phyloP scores from a whole-genome alignment of 1,139 yeast species.

The Taphrina betulina region DNA sequence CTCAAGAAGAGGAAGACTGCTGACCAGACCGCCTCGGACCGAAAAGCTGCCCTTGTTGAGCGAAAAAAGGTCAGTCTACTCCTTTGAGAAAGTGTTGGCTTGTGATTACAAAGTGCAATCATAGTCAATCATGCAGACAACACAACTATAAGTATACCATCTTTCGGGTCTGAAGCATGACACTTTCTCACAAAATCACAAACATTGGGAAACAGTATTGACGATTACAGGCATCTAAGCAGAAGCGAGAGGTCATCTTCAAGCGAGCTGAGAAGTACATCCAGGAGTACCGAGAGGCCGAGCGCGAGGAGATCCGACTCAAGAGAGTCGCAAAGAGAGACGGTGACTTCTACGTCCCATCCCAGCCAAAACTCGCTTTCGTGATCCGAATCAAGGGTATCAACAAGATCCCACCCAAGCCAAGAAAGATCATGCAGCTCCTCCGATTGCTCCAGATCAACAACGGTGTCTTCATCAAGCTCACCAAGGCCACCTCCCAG shows the following conservation, averaged over 20 bases:
- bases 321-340: slow-evolving; percentile 96
- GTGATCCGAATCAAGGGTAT: slow-evolving; percentile 99
- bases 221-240: slow-evolving; percentile 41
- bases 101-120: slow-evolving; percentile 34
- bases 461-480: slow-evolving; percentile 96
- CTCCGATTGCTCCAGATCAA: slow-evolving; percentile 97
- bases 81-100: slow-evolving; percentile 34
- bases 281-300: slow-evolving; percentile 93
- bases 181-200: slow-evolving; percentile 15
- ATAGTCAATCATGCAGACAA: slow-evolving; percentile 33
- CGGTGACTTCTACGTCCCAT: slow-evolving; percentile 96
- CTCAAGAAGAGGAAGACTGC: slow-evolving; percentile 88
- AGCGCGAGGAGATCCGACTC: slow-evolving; percentile 86
- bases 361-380: slow-evolving; percentile 94
- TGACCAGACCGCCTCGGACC: slow-evolving; percentile 63
- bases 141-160: slow-evolving; percentile 60
- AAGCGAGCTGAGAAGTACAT: slow-evolving; percentile 98
- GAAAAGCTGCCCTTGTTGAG: slow-evolving; percentile 82
- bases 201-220: slow-evolving; percentile 1
- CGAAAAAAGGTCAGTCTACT: slow-evolving; percentile 75
- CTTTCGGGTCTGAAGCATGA: slow-evolving; percentile 82
- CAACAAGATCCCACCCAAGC: slow-evolving; percentile 99
- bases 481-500: slow-evolving; percentile 98
- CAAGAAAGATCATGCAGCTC: slow-evolving; percentile 98
- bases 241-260: slow-evolving; percentile 89